These are phyloP conservation scores for Murraya paniculata DNA, from an alignment of 345 rosid species.

Conservation along the genomic window DNA sequence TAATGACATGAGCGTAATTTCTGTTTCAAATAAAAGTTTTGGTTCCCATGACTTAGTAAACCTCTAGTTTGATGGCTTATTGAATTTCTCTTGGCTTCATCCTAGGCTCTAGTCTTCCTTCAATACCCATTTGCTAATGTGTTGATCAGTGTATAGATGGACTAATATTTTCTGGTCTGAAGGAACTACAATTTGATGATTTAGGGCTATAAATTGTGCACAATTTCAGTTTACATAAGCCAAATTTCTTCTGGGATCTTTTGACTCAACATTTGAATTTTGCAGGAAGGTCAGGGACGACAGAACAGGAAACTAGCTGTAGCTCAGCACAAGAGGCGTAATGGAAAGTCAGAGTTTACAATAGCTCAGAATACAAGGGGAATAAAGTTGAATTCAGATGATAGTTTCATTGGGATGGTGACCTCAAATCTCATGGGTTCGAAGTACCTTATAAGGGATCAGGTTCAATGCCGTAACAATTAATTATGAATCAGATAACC, in stretches of 20 bases:
- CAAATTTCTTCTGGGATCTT: not conserved
- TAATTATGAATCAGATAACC: not conserved
- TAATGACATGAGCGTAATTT: not conserved
- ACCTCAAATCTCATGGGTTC: constrained; percentile 89
- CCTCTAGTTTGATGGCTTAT: not conserved
- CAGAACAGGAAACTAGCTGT: constrained; percentile 83
- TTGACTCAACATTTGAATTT: constrained; percentile 17
- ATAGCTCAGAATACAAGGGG: constrained; percentile 76
- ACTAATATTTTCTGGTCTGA: not conserved
- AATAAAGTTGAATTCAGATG: constrained; percentile 55
- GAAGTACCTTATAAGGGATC: constrained; percentile 81
- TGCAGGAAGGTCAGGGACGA: constrained; percentile 91
- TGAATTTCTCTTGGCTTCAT: not conserved
- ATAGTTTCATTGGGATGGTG: constrained; percentile 65
- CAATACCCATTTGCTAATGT: not conserved
- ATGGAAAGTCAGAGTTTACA: constrained; percentile 64
- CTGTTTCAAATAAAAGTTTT: not conserved
- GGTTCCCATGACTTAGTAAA: not conserved
- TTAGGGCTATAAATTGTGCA: not conserved
- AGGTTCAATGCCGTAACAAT: constrained; percentile 35
- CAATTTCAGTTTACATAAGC: not conserved
- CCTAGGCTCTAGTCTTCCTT: not conserved
- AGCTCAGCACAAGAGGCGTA: constrained; percentile 61
- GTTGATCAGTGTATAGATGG: not conserved
- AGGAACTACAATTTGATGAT: not conserved